These are phyloP conservation scores for Silene noctiflora DNA, from an alignment of 179 eudicot species.

Conservation along the genomic window DNA sequence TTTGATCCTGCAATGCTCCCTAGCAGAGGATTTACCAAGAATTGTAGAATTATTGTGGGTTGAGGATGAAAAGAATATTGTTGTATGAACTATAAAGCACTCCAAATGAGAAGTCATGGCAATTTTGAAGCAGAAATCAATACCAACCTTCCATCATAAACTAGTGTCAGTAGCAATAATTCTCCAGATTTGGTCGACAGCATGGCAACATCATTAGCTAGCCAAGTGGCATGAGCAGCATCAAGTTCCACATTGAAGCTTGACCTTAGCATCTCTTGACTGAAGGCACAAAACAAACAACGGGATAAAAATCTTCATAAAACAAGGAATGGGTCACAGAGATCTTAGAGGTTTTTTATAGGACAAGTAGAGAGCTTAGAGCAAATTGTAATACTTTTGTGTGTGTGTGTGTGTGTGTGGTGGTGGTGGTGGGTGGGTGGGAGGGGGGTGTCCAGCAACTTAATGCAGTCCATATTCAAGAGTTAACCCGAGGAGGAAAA, in stretches of 20 bases:
- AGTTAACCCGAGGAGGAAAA: not conserved
- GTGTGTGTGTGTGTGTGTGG: no score
- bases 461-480: not conserved
- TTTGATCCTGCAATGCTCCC: not conserved
- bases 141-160: slow-evolving; percentile 91
- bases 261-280: slow-evolving; percentile 83
- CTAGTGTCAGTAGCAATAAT: slow-evolving; percentile 75
- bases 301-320: not conserved
- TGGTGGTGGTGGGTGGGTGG: no score
- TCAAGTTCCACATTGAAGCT: slow-evolving; percentile 88
- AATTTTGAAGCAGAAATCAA: not conserved
- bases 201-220: slow-evolving; percentile 86
- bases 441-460: not conserved
- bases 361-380: not conserved
- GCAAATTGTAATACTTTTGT: not conserved
- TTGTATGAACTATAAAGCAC: not conserved
- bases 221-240: slow-evolving; percentile 95
- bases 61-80: not conserved
- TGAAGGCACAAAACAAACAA: slow-evolving; percentile 25
- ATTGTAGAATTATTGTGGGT: not conserved
- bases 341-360: not conserved
- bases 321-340: not conserved
- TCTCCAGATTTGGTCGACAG: slow-evolving; percentile 94
- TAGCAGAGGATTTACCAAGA: not conserved
- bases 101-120: not conserved